Evolutionary conservation across 73 alveolate genomes (phyloP).

Genomic region (Halteria grandinella): DNA sequence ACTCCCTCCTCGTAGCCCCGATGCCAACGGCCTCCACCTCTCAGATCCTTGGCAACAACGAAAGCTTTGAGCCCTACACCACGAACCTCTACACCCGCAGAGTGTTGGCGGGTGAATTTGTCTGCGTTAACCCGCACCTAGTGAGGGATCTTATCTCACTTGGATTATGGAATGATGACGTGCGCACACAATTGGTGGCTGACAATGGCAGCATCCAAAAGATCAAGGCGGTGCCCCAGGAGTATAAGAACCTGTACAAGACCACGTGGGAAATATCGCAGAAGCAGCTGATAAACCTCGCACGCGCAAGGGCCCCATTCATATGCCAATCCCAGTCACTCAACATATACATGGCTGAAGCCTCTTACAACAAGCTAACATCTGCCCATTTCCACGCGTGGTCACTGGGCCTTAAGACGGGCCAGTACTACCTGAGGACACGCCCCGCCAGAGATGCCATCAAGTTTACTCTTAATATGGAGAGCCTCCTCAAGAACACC

Average conservation of each 20-base stretch:
- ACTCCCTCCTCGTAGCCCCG: constrained; percentile 96
- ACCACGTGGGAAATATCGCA: constrained; percentile 97
- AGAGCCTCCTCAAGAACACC: constrained; percentile 45
- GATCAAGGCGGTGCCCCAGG: constrained; percentile 82
- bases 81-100: constrained; percentile 92
- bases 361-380: constrained; percentile 75
- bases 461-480: constrained; percentile 94
- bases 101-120: constrained; percentile 96
- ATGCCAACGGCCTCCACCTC: constrained; percentile 98
- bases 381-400: constrained; percentile 95
- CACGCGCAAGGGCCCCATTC: constrained; percentile 89
- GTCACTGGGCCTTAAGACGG: constrained; percentile 89
- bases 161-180: constrained; percentile 87
- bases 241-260: constrained; percentile 84
- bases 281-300: constrained; percentile 84
- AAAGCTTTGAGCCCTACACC: constrained; percentile 96
- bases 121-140: constrained; percentile 91
- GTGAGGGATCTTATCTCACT: constrained; percentile 85
- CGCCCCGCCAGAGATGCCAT: constrained; percentile 96
- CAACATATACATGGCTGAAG: constrained; percentile 77
- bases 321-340: constrained; percentile 76
- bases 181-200: constrained; percentile 77
- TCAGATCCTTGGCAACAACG: constrained; percentile 93
- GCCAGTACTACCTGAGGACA: constrained; percentile 92
- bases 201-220: constrained; percentile 86